Conservation (phyloP, 2,329 filamentous ascomycete genomes). For the Septoria linicola region DNA sequence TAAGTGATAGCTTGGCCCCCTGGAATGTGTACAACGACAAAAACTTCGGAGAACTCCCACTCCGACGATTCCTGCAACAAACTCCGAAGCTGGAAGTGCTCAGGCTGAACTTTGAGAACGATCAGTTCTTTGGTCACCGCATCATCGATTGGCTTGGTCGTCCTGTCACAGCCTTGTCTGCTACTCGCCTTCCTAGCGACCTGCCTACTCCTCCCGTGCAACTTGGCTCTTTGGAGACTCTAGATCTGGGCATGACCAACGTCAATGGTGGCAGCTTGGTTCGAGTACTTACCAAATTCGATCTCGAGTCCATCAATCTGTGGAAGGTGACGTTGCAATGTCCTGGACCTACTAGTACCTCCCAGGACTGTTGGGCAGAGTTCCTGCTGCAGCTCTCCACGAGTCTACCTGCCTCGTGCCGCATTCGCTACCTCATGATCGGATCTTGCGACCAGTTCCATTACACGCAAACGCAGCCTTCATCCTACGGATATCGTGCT, state of each 20-base stretch:
- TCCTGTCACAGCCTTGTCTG: background rate
- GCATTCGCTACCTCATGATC: constrained; percentile 12
- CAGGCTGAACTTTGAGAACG: constrained; percentile 29
- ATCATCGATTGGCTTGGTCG: constrained; percentile 18
- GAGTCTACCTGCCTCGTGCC: background rate
- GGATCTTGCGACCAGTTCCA: constrained; percentile 6
- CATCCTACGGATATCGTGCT: background rate
- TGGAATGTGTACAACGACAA: constrained; percentile 7
- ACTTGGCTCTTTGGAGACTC: background rate
- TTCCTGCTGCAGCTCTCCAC: constrained; percentile 15
- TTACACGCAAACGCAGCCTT: background rate
- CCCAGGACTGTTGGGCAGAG: constrained; percentile 11
- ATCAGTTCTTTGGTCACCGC: constrained; percentile 6
- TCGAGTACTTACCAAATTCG: constrained; percentile 25
- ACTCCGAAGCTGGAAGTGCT: constrained; percentile 23
- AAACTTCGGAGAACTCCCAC: constrained; percentile 6
- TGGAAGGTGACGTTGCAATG: constrained; percentile 22
- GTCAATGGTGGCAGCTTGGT: constrained; percentile 10
- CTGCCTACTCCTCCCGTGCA: background rate
- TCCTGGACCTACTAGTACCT: background rate
- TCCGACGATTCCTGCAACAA: constrained; percentile 25
- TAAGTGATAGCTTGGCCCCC: background rate
- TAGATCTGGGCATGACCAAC: constrained; percentile 4
- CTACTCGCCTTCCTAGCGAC: background rate
- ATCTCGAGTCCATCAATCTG: constrained; percentile 26